Conservation (phyloP, 164 flowering plant species). For the Macadamia integrifolia region DNA sequence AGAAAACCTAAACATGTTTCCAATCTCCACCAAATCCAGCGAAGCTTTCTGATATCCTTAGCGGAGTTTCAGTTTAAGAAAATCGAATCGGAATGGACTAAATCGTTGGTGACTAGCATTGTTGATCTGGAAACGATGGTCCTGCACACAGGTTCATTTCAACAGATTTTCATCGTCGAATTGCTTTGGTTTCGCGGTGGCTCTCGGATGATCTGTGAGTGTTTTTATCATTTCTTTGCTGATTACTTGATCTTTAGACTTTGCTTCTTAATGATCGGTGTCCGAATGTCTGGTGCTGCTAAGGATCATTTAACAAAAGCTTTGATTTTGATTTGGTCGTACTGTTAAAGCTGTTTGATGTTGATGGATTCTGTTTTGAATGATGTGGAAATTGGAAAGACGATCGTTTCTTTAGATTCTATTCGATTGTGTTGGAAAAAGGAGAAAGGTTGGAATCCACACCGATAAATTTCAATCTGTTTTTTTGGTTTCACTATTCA, state of each 20-base stretch:
- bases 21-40: neutral
- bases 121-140: slow-evolving; percentile 15
- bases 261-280: slow-evolving; percentile 16
- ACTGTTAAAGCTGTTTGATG: neutral
- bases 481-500: neutral
- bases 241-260: neutral
- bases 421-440: neutral
- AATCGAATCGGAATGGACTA: neutral
- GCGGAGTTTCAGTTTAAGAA: neutral
- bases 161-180: slow-evolving; percentile 12
- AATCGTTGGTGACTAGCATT: slow-evolving; percentile 12
- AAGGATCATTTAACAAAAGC: neutral
- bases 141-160: neutral
- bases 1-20: slow-evolving; percentile 4
- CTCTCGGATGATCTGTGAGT: slow-evolving; percentile 24
- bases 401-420: neutral
- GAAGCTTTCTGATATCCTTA: neutral
- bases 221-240: slow-evolving; percentile 4
- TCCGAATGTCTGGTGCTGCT: neutral
- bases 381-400: too few relatives aligned
- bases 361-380: neutral
- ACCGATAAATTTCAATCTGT: neutral
- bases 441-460: neutral
- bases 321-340: neutral
- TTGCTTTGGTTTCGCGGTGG: slow-evolving; percentile 12